A percentile compares a stretch with the other conserved stretches of the same genome.
Evolutionary conservation across 2,329 filamentous ascomycete genomes (phyloP).

Genomic region (Fusarium agapanthi): DNA sequence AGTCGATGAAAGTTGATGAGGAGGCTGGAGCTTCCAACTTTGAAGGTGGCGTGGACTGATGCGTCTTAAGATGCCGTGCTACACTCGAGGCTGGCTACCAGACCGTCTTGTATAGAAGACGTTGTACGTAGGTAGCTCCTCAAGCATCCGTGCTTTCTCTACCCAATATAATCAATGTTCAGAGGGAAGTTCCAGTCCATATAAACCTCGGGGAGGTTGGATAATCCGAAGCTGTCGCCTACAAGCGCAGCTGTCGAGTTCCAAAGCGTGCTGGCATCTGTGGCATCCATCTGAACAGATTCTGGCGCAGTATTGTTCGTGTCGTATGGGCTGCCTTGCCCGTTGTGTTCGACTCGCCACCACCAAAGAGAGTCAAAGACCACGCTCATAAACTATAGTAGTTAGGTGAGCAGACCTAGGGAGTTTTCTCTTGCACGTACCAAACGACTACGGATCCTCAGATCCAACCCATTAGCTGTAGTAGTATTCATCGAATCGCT

Average conservation of each 20-base stretch:
- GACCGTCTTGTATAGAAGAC: neutral
- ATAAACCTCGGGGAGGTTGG: neutral
- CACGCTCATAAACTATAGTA: neutral
- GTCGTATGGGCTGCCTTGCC: constrained; percentile 1
- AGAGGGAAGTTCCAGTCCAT: constrained; percentile 1
- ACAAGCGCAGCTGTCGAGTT: neutral
- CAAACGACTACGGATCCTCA: neutral
- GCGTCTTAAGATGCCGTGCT: neutral
- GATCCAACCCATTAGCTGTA: neutral
- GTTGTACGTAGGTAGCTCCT: neutral
- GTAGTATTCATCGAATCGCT: neutral
- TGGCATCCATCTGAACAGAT: neutral
- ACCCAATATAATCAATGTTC: neutral
- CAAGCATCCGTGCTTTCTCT: neutral
- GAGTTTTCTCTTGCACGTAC: neutral
- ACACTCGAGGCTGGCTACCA: neutral
- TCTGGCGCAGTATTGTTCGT: neutral
- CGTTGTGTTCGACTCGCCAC: constrained; percentile 5
- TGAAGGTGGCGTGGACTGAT: constrained; percentile 1
- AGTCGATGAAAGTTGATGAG: neutral
- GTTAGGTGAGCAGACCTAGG: neutral
- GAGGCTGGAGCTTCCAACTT: neutral
- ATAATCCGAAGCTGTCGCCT: neutral
- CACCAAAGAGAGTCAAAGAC: constrained; percentile 1
- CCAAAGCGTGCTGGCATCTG: neutral